Conservation (phyloP, 345 rosid genomes). For the Mercurialis annua region DNA sequence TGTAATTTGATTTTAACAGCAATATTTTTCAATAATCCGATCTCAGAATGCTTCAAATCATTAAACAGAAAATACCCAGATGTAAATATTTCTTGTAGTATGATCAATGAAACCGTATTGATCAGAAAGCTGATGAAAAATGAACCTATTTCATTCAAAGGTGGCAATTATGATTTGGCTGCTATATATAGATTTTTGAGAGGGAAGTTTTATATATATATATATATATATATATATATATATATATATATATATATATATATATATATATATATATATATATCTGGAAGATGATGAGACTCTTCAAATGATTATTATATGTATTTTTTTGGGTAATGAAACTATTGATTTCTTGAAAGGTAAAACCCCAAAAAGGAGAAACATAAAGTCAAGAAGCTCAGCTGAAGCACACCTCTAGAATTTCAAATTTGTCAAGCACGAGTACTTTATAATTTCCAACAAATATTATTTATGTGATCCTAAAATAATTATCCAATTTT, state of each 20-base stretch:
- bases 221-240: no score
- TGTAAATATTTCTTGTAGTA: neutral
- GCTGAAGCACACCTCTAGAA: conserved; percentile 20
- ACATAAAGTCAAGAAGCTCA: conserved; percentile 31
- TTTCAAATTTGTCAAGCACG: conserved; percentile 2
- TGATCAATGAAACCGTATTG: neutral
- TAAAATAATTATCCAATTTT: neutral
- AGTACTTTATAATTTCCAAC: neutral
- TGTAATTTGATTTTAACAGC: neutral
- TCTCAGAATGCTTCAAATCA: neutral
- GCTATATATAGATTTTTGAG: neutral
- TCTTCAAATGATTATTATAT: conserved; percentile 13
- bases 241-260: no score
- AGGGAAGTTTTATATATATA: no score
- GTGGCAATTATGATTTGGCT: no score
- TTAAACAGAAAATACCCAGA: neutral
- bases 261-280: neutral
- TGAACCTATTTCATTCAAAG: no score
- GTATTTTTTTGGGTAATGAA: neutral
- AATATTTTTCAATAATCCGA: neutral
- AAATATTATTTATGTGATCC: neutral
- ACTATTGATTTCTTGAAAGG: neutral
- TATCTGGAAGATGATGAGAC: conserved; percentile 28
- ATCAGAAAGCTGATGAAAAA: no score
- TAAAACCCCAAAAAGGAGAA: conserved; percentile 3